phyloP scores from a whole-genome alignment of 805 yeast species.

The Teunomyces atbi region DNA sequence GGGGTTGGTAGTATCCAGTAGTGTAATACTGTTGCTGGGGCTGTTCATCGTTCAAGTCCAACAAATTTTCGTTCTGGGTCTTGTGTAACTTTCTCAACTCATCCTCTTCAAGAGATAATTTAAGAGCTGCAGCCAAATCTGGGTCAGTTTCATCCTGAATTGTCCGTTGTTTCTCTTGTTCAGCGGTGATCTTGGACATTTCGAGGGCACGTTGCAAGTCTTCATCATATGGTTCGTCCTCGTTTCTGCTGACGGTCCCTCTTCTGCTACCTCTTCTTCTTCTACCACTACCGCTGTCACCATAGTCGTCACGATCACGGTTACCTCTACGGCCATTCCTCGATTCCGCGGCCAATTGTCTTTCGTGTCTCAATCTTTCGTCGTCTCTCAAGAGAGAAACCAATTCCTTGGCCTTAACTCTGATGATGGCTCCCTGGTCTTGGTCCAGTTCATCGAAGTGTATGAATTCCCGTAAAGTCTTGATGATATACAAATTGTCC shows the following conservation, averaged over 20 bases:
- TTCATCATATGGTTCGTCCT: conserved; percentile 57
- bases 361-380: conserved; percentile 71
- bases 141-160: conserved; percentile 50
- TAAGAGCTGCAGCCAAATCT: conserved; percentile 66
- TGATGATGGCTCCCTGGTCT: conserved; percentile 83
- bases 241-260: conserved; percentile 9
- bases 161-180: conserved; percentile 69
- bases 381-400: conserved; percentile 78
- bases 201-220: conserved; percentile 81
- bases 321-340: conserved; percentile 24
- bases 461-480: conserved; percentile 87
- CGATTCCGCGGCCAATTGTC: conserved; percentile 42
- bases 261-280: conserved; percentile 19
- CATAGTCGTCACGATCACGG: conserved; percentile 16
- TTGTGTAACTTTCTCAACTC: conserved; percentile 53
- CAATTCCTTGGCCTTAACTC: conserved; percentile 88
- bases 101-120: conserved; percentile 74
- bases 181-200: conserved; percentile 76
- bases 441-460: conserved; percentile 71
- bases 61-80: conserved; percentile 44
- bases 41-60: conserved; percentile 50
- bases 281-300: conserved; percentile 10
- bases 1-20: conserved; percentile 25
- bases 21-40: conserved; percentile 31
- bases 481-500: conserved; percentile 82